Evolutionary conservation across 2,329 filamentous ascomycete genomes (phyloP).

Genomic region (Xylariaceae sp.): DNA sequence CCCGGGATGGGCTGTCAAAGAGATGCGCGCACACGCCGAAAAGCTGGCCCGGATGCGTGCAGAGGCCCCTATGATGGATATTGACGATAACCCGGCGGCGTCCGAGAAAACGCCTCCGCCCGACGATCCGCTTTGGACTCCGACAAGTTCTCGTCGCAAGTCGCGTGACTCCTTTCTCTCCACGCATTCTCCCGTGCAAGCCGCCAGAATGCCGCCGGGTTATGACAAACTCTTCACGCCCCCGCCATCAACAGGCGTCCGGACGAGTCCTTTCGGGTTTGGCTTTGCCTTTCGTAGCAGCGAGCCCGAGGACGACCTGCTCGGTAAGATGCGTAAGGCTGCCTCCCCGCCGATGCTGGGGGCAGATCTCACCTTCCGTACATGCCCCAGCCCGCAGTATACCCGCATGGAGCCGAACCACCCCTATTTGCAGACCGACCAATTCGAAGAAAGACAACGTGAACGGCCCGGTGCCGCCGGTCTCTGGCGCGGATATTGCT

Average conservation of each 20-base stretch:
- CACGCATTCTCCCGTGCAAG: slow-evolving; percentile 24
- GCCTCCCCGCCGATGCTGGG: slow-evolving; percentile 84
- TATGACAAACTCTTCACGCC: slow-evolving; percentile 21
- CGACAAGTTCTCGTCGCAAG: slow-evolving; percentile 23
- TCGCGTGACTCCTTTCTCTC: slow-evolving; percentile 26
- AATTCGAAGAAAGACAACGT: slow-evolving; percentile 44
- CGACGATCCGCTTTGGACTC: slow-evolving; percentile 29
- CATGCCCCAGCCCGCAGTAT: slow-evolving; percentile 74
- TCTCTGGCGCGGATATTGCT: slow-evolving; percentile 74
- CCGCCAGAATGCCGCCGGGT: slow-evolving; percentile 19
- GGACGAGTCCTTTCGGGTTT: slow-evolving; percentile 37
- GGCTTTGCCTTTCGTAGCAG: slow-evolving; percentile 40
- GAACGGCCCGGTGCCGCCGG: slow-evolving; percentile 55
- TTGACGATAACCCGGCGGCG: slow-evolving; percentile 29
- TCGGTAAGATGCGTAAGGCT: slow-evolving; percentile 45
- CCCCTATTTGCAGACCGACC: slow-evolving; percentile 41
- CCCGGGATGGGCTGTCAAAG: slow-evolving; percentile 68
- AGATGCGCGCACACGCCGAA: slow-evolving; percentile 74
- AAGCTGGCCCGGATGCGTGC: slow-evolving; percentile 49
- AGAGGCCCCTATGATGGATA: slow-evolving; percentile 29
- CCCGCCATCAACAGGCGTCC: slow-evolving; percentile 37
- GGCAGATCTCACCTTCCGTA: slow-evolving; percentile 70
- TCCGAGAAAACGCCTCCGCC: slow-evolving; percentile 28
- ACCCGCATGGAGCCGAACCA: slow-evolving; percentile 80
- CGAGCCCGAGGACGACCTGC: slow-evolving; percentile 36